Conservation (phyloP, 164 flowering plant species). For the Magnolia kwangsiensis region DNA sequence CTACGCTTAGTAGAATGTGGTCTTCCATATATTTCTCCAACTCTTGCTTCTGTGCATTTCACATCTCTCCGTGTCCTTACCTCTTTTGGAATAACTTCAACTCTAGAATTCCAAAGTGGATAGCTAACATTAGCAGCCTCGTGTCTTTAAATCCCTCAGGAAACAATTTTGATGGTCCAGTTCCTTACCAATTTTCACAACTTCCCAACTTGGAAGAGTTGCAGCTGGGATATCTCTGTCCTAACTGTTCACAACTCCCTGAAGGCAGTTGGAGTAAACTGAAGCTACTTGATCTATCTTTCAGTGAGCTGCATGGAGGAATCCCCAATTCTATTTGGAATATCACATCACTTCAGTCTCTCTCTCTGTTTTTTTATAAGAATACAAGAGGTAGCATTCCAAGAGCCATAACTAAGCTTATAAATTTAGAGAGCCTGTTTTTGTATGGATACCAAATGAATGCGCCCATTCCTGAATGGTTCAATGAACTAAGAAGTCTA, state of each 20-base stretch:
- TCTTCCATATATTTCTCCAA: background rate
- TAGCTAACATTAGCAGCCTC: background rate
- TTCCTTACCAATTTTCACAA: conserved; percentile 8
- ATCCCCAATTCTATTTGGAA: no score
- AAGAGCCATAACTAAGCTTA: conserved; percentile 7
- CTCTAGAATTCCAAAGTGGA: background rate
- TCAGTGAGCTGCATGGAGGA: conserved; percentile 8
- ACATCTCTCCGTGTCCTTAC: background rate
- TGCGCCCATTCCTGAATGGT: background rate
- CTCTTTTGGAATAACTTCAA: background rate
- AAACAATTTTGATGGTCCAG: background rate
- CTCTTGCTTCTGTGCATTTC: conserved; percentile 1
- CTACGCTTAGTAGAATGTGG: background rate
- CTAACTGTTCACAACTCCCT: no score
- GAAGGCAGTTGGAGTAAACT: background rate
- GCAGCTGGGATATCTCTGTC: conserved; percentile 9
- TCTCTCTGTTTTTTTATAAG: no score
- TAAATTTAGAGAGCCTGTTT: background rate
- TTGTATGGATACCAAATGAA: background rate
- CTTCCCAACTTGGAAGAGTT: conserved; percentile 17
- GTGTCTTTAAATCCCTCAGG: background rate
- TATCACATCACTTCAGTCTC: no score
- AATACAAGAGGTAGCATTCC: no score
- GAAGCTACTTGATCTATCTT: background rate
- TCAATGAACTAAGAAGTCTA: background rate